Percentiles rank a stretch among this genome's conserved stretches.
phyloP scores from a whole-genome alignment of 768 basidiomycete genomes.

The Lentinula edodes region DNA sequence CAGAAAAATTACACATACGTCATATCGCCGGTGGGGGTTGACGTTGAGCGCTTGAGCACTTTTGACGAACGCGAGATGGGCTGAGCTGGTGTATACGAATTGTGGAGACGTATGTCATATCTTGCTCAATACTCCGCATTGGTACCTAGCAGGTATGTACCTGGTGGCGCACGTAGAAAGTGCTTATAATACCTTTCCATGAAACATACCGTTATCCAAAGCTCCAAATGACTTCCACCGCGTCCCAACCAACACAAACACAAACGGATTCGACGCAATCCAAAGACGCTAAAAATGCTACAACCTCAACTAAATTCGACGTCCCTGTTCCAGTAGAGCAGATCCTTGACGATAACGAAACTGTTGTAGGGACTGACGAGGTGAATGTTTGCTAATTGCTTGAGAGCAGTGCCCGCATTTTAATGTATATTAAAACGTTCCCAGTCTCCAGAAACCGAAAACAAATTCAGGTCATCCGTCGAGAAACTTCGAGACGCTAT shows the following conservation, averaged over 20 bases:
- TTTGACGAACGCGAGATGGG: background rate
- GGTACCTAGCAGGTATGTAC: background rate
- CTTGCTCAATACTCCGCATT: background rate
- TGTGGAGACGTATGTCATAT: background rate
- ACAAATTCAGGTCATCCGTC: background rate
- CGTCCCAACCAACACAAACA: background rate
- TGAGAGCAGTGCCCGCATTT: too few species aligned
- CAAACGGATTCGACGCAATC: background rate
- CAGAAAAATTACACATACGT: background rate
- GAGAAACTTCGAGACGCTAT: conserved; percentile 1
- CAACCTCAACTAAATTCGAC: background rate
- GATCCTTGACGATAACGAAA: background rate
- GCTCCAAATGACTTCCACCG: background rate
- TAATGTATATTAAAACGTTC: background rate
- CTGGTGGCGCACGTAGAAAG: background rate
- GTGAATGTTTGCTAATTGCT: background rate
- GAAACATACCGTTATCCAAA: background rate
- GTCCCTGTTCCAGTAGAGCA: background rate
- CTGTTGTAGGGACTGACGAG: conserved; percentile 1
- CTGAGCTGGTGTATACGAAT: background rate
- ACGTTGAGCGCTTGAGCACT: too few species aligned
- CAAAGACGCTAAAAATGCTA: background rate
- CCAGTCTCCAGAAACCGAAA: conserved; percentile 1
- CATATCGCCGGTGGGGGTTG: background rate
- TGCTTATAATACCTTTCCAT: background rate